Conservation (phyloP, 2,329 filamentous ascomycete species). For the Pyrenochaeta sp. region DNA sequence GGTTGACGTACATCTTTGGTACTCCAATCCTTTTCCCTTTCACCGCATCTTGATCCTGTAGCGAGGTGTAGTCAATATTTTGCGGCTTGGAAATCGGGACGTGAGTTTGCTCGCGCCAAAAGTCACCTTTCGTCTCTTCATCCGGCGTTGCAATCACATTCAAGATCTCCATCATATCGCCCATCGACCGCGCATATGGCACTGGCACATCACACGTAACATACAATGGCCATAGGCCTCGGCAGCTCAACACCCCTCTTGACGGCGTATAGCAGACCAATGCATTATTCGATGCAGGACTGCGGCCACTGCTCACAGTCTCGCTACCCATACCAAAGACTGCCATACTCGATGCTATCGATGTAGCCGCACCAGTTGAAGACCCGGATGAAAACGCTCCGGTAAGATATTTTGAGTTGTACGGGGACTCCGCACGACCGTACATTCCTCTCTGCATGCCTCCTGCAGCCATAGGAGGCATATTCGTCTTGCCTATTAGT, state of each 20-base stretch:
- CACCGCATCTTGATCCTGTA: slow-evolving; percentile 48
- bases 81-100: slow-evolving; percentile 52
- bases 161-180: slow-evolving; percentile 61
- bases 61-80: slow-evolving; percentile 46
- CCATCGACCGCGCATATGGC: slow-evolving; percentile 61
- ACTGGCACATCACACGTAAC: slow-evolving; percentile 65
- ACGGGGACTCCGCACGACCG: slow-evolving; percentile 65
- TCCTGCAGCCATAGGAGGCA: slow-evolving; percentile 67
- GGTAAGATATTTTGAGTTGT: slow-evolving; percentile 62
- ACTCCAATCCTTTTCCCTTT: slow-evolving; percentile 59
- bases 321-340: slow-evolving; percentile 64
- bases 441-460: slow-evolving; percentile 67
- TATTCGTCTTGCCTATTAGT: slow-evolving; percentile 65
- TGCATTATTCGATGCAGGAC: slow-evolving; percentile 65
- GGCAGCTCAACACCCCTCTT: slow-evolving; percentile 59
- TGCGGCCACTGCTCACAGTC: slow-evolving; percentile 65
- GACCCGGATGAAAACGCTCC: slow-evolving; percentile 66
- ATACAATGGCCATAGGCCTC: slow-evolving; percentile 65
- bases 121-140: slow-evolving; percentile 55
- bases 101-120: slow-evolving; percentile 62
- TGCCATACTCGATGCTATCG: slow-evolving; percentile 61
- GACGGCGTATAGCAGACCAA: slow-evolving; percentile 66
- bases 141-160: slow-evolving; percentile 59
- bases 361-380: slow-evolving; percentile 64
- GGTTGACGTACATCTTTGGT: slow-evolving; percentile 62